Conservation (phyloP, 2,329 filamentous ascomycete species). For the Hymenoscyphus fraxineus region DNA sequence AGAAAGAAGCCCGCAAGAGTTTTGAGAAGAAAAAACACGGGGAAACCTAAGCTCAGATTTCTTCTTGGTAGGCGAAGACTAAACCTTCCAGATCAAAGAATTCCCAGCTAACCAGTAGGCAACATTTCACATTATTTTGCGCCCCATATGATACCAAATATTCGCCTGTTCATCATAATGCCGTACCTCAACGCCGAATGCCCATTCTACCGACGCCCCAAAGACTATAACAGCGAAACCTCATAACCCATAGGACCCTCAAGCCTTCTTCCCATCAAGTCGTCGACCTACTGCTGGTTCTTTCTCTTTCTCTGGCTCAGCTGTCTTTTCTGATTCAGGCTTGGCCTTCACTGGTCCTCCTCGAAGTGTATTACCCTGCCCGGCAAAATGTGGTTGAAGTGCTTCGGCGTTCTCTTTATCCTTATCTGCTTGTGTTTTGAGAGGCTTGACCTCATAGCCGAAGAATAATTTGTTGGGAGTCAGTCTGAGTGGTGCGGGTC, state of each 20-base stretch:
- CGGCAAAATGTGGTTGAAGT: constrained; percentile 72
- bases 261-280: constrained; percentile 15
- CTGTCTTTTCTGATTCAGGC: constrained; percentile 21
- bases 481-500: constrained; percentile 80
- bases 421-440: constrained; percentile 73
- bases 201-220: neutral
- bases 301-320: constrained; percentile 25
- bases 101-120: neutral
- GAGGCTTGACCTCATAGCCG: constrained; percentile 86
- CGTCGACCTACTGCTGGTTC: constrained; percentile 12
- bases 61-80: neutral
- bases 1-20: neutral
- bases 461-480: constrained; percentile 93
- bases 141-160: neutral
- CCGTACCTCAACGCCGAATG: neutral
- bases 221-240: neutral
- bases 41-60: neutral
- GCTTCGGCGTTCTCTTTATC: constrained; percentile 62
- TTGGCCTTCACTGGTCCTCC: constrained; percentile 66
- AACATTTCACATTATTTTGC: neutral
- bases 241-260: neutral
- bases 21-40: neutral
- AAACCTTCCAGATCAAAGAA: neutral
- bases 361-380: constrained; percentile 76
- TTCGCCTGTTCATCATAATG: neutral